These are phyloP conservation scores for Ustilago bromivora DNA, from an alignment of 1,284 basidiomycete genomes.

Conservation along the genomic window DNA sequence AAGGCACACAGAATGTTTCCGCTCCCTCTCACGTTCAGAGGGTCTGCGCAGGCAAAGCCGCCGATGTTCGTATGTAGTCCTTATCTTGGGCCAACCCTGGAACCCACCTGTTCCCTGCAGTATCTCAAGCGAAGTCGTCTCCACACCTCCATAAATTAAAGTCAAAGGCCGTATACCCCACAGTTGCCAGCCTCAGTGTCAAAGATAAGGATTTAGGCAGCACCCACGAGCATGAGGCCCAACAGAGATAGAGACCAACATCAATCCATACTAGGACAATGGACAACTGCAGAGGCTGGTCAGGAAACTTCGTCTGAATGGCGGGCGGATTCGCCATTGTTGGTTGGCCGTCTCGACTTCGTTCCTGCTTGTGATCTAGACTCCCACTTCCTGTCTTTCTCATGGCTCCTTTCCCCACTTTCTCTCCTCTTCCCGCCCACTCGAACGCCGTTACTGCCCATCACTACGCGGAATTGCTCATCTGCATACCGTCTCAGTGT, in stretches of 20 bases:
- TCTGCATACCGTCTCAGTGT: background rate
- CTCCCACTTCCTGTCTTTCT: slow-evolving; percentile 9
- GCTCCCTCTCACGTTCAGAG: too few species aligned
- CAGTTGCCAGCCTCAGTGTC: too few species aligned
- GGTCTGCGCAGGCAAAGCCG: too few species aligned
- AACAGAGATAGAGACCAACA: too few species aligned
- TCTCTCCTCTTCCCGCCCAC: background rate
- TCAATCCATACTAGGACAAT: background rate
- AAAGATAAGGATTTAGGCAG: background rate
- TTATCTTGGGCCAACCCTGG: too few species aligned
- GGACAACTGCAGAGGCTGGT: background rate
- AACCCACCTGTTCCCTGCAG: too few species aligned
- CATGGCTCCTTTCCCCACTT: slow-evolving; percentile 10
- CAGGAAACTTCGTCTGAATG: slow-evolving; percentile 15
- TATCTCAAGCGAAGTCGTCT: too few species aligned
- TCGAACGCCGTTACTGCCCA: background rate
- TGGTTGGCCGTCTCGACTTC: slow-evolving; percentile 4
- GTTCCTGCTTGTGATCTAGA: slow-evolving; percentile 22
- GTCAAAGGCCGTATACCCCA: too few species aligned
- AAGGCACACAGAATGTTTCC: too few species aligned
- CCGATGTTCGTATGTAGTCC: too few species aligned
- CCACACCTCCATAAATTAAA: too few species aligned
- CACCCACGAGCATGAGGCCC: too few species aligned
- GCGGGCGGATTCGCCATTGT: slow-evolving; percentile 18
- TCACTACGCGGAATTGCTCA: slow-evolving; percentile 17